phyloP scores from a whole-genome alignment of 2,329 filamentous ascomycete genomes.

The Exophiala xenobiotica region DNA sequence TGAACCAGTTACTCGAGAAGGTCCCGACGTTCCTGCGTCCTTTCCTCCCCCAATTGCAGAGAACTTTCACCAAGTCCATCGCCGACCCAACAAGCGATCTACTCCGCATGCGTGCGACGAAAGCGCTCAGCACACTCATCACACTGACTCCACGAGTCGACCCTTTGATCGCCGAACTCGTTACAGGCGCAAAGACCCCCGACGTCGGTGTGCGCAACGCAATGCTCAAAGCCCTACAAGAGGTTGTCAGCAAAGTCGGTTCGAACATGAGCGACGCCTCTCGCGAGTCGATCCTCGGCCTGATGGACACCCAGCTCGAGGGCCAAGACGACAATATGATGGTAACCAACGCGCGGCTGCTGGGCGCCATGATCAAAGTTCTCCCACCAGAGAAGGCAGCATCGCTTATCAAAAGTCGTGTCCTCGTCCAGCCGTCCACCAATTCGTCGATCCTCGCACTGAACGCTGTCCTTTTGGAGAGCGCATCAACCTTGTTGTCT shows the following conservation, averaged over 20 bases:
- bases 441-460: slow-evolving; percentile 79
- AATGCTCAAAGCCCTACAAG: slow-evolving; percentile 95
- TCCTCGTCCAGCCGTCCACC: slow-evolving; percentile 73
- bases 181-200: slow-evolving; percentile 89
- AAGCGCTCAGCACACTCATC: slow-evolving; percentile 91
- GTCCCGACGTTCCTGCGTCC: slow-evolving; percentile 94
- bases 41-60: slow-evolving; percentile 92
- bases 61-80: slow-evolving; percentile 93
- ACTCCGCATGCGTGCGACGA: slow-evolving; percentile 82
- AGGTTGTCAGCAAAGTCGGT: slow-evolving; percentile 93
- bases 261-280: slow-evolving; percentile 92
- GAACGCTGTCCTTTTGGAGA: slow-evolving; percentile 84
- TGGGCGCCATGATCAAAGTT: slow-evolving; percentile 86
- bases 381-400: slow-evolving; percentile 69
- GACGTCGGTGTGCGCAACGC: slow-evolving; percentile 87
- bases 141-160: slow-evolving; percentile 94
- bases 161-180: slow-evolving; percentile 86
- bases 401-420: slow-evolving; percentile 66
- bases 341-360: slow-evolving; percentile 84
- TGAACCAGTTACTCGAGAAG: slow-evolving; percentile 95
- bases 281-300: slow-evolving; percentile 74
- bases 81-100: slow-evolving; percentile 91
- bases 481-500: slow-evolving; percentile 67
- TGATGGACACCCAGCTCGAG: slow-evolving; percentile 83
- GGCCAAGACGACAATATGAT: slow-evolving; percentile 72